Percentiles rank a stretch among this genome's conserved stretches.
phyloP scores from a whole-genome alignment of 1,284 basidiomycete species.

The Ganoderma meredithae region DNA sequence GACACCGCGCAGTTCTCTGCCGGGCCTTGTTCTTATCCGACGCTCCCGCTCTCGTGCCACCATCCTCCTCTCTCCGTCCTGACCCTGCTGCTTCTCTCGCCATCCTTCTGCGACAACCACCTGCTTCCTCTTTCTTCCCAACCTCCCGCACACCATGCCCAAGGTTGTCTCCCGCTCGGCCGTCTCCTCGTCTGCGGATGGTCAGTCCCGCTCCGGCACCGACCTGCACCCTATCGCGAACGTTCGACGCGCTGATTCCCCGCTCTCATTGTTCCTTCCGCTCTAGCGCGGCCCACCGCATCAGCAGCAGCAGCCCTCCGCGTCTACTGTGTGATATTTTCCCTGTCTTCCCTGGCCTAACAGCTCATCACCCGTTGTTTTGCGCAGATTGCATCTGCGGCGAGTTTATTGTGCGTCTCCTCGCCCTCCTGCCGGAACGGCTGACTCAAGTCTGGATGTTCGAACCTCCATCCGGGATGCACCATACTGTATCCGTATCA shows the following conservation, averaged over 20 bases:
- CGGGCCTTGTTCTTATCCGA: slow-evolving; percentile 6
- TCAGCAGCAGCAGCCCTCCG: slow-evolving; percentile 78
- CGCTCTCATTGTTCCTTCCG: slow-evolving; percentile 15
- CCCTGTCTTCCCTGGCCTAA: slow-evolving; percentile 19
- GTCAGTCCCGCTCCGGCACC: slow-evolving; percentile 47
- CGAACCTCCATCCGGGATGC: slow-evolving; percentile 16
- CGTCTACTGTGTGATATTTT: slow-evolving; percentile 72
- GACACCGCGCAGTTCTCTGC: slow-evolving; percentile 13
- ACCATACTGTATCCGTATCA: not conserved
- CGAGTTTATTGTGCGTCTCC: slow-evolving; percentile 76
- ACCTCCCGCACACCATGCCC: slow-evolving; percentile 56
- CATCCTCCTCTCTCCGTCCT: not conserved
- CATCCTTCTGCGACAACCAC: not conserved
- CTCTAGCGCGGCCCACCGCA: slow-evolving; percentile 77
- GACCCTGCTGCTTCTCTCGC: not conserved
- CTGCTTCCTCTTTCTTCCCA: not conserved
- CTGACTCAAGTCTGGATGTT: slow-evolving; percentile 4
- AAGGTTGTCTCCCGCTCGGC: slow-evolving; percentile 85
- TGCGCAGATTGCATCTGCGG: slow-evolving; percentile 81
- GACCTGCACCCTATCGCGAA: slow-evolving; percentile 5
- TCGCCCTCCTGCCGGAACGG: slow-evolving; percentile 16
- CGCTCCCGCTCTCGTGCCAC: slow-evolving; percentile 10
- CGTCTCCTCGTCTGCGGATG: slow-evolving; percentile 82
- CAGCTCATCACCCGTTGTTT: slow-evolving; percentile 27
- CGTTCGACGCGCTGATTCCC: slow-evolving; percentile 28